Conservation (phyloP, 768 basidiomycete species). For the Boletus rubescentipes region DNA sequence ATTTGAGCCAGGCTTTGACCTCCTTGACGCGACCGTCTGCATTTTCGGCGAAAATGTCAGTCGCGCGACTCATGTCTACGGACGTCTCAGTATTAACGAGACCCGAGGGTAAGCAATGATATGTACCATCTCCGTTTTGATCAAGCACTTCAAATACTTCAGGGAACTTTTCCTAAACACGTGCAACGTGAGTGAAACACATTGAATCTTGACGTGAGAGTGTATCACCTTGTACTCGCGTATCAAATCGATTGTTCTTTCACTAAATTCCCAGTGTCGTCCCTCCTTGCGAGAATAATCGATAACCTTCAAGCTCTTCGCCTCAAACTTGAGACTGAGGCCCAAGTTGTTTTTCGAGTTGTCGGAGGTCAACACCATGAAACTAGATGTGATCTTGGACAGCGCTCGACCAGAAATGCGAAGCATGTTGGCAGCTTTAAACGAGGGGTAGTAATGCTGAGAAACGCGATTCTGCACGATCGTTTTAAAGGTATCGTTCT, state of each 20-base stretch:
- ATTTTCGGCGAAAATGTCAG: conserved; percentile 54
- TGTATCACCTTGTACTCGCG: conserved; percentile 72
- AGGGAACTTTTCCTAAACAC: conserved; percentile 68
- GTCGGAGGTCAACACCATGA: conserved; percentile 81
- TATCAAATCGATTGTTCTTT: conserved; percentile 79
- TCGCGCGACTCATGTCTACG: conserved; percentile 72
- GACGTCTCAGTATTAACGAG: background rate
- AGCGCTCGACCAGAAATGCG: conserved; percentile 76
- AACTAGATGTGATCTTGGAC: conserved; percentile 89
- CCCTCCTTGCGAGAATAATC: conserved; percentile 87
- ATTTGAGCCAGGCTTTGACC: conserved; percentile 81
- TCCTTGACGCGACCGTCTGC: conserved; percentile 73
- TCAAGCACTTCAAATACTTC: conserved; percentile 79
- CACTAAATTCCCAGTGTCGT: conserved; percentile 89
- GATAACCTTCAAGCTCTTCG: conserved; percentile 88
- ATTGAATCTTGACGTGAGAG: no score
- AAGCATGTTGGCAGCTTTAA: conserved; percentile 70
- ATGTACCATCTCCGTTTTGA: conserved; percentile 62
- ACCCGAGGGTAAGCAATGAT: background rate
- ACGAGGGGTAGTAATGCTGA: conserved; percentile 73
- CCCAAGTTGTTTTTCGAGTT: conserved; percentile 86
- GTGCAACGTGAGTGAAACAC: background rate
- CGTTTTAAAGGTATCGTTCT: conserved; percentile 74
- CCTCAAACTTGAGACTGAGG: conserved; percentile 94
- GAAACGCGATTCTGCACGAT: conserved; percentile 54